Percentiles rank a stretch among this genome's conserved stretches.
These are phyloP conservation scores for Leccinum griseonigrum DNA, from an alignment of 1,284 basidiomycete genomes.

Conservation along the genomic window DNA sequence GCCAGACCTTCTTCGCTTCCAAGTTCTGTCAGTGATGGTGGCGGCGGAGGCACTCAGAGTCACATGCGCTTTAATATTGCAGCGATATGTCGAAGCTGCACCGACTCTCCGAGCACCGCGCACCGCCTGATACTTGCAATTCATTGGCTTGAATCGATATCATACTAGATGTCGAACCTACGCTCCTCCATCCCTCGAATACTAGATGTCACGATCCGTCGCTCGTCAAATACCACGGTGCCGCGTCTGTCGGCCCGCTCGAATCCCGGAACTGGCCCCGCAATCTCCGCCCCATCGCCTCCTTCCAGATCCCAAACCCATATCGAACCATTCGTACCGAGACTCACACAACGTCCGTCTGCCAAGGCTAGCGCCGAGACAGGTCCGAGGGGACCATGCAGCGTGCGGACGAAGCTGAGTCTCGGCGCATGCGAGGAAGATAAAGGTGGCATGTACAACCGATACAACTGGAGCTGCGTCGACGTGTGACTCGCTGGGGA, in stretches of 20 bases:
- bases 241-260: slow-evolving; percentile 33
- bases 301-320: slow-evolving; percentile 84
- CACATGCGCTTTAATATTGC: background rate
- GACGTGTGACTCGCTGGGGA: slow-evolving; percentile 45
- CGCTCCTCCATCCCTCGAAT: slow-evolving; percentile 54
- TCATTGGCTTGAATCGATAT: background rate
- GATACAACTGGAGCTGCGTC: slow-evolving; percentile 67
- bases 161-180: slow-evolving; percentile 62
- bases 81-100: background rate
- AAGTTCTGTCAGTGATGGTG: background rate
- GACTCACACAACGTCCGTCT: slow-evolving; percentile 76
- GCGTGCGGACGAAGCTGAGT: slow-evolving; percentile 66
- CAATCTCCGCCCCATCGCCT: slow-evolving; percentile 61
- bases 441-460: slow-evolving; percentile 58
- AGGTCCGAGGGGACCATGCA: slow-evolving; percentile 65
- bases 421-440: slow-evolving; percentile 50
- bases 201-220: slow-evolving; percentile 60
- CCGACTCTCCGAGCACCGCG: too few species aligned
- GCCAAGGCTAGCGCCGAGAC: slow-evolving; percentile 67
- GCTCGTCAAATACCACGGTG: slow-evolving; percentile 69
- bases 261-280: slow-evolving; percentile 24
- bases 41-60: background rate
- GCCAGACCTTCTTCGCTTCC: background rate
- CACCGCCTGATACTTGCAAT: background rate
- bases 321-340: slow-evolving; percentile 65